Percentiles rank a stretch among this genome's conserved stretches.
phyloP scores from a whole-genome alignment of 1,284 basidiomycete species.

The Malassezia yamatoensis region DNA sequence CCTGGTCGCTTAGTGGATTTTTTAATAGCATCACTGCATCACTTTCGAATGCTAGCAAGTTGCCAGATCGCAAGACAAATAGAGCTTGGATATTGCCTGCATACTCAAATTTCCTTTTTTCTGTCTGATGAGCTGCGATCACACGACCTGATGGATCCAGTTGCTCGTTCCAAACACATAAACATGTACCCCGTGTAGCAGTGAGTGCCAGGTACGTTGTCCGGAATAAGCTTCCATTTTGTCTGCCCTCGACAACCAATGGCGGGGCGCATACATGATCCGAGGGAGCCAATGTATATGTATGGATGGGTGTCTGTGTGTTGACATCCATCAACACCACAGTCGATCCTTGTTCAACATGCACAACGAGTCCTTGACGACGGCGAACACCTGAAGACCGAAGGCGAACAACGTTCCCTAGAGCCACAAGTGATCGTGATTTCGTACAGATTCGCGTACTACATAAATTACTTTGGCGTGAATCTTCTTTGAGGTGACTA shows the following conservation, averaged over 20 bases:
- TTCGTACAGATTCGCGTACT: not conserved
- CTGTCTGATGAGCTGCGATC: not conserved
- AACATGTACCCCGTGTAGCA: not conserved
- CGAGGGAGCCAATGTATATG: conserved; percentile 14
- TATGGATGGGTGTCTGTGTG: conserved; percentile 18
- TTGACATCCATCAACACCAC: conserved; percentile 14
- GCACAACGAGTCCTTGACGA: conserved; percentile 11
- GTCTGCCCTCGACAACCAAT: conserved; percentile 14
- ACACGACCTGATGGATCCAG: conserved; percentile 8
- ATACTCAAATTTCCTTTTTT: not conserved
- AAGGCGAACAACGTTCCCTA: conserved; percentile 17
- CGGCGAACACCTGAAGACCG: conserved; percentile 3
- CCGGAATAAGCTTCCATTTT: not conserved
- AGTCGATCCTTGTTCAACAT: conserved; percentile 15
- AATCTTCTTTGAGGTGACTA: not conserved
- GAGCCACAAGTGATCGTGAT: conserved; percentile 9
- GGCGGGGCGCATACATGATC: conserved; percentile 15
- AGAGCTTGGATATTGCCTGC: conserved; percentile 2
- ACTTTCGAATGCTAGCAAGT: conserved; percentile 1
- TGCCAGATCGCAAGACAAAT: not conserved
- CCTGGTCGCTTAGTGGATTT: not conserved
- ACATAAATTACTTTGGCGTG: not conserved
- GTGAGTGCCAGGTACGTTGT: conserved; percentile 12
- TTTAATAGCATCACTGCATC: conserved; percentile 10
- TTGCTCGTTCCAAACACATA: conserved; percentile 4